These are phyloP conservation scores for Phytophthora sojae DNA, from an alignment of 352 stramenopile genomes.

Conservation along the genomic window DNA sequence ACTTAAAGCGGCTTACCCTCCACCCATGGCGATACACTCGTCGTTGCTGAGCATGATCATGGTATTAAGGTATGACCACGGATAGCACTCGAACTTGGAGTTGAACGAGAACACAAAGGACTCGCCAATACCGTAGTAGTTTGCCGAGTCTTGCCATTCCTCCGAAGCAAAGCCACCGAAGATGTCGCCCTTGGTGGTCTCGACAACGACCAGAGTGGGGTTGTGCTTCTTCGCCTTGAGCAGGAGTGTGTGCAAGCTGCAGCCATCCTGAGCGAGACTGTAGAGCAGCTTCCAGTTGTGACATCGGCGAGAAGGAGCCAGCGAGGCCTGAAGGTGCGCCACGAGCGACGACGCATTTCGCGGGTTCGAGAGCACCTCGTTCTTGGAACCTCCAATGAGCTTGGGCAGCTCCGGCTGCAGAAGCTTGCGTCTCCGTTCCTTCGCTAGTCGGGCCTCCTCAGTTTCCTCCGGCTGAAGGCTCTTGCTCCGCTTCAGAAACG, in stretches of 20 bases:
- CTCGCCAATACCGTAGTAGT: slow-evolving; percentile 79
- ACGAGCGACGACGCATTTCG: slow-evolving; percentile 53
- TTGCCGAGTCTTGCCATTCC: slow-evolving; percentile 54
- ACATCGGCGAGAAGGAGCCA: slow-evolving; percentile 54
- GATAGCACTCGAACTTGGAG: slow-evolving; percentile 65
- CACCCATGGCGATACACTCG: slow-evolving; percentile 76
- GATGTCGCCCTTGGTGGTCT: slow-evolving; percentile 68
- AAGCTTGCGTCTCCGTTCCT: slow-evolving; percentile 27
- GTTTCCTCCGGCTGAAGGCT: slow-evolving; percentile 14
- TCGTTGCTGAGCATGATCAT: slow-evolving; percentile 84
- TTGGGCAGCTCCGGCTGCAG: slow-evolving; percentile 43
- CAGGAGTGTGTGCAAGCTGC: slow-evolving; percentile 69
- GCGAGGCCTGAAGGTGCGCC: slow-evolving; percentile 63
- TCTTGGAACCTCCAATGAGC: slow-evolving; percentile 54
- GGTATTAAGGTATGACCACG: slow-evolving; percentile 64
- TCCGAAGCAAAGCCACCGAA: slow-evolving; percentile 69
- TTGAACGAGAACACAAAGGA: slow-evolving; percentile 78
- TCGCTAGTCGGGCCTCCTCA: slow-evolving; percentile 21
- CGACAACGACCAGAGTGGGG: slow-evolving; percentile 64
- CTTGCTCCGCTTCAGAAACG: slow-evolving; percentile 22
- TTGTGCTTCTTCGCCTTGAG: slow-evolving; percentile 45
- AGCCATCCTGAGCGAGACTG: slow-evolving; percentile 71
- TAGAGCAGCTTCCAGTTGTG: slow-evolving; percentile 79
- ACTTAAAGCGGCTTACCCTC: slow-evolving; percentile 45
- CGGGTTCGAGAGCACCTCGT: slow-evolving; percentile 57